Percentiles rank a stretch among this genome's conserved stretches.
phyloP scores from a whole-genome alignment of 768 basidiomycete species.

The Galerina marginata region DNA sequence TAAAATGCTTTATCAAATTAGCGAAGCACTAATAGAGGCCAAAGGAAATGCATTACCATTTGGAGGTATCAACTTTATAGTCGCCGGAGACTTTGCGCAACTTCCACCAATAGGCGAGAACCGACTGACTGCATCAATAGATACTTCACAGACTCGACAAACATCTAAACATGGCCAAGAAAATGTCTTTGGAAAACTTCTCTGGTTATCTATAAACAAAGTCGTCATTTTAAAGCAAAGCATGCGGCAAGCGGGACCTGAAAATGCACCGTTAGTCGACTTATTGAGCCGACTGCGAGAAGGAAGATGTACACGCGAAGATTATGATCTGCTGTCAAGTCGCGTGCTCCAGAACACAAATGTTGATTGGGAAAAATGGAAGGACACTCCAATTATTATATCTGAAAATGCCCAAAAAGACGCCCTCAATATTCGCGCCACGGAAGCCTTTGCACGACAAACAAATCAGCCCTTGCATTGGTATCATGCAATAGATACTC shows the following conservation, averaged over 20 bases:
- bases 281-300: conserved; percentile 28
- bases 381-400: conserved; percentile 39
- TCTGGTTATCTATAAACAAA: conserved; percentile 36
- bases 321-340: conserved; percentile 25
- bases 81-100: conserved; percentile 50
- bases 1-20: conserved; percentile 33
- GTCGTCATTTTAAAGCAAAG: conserved; percentile 33
- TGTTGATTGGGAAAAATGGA: conserved; percentile 27
- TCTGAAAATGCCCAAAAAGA: conserved; percentile 42
- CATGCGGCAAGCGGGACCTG: conserved; percentile 32
- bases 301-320: conserved; percentile 31
- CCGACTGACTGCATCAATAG: conserved; percentile 24
- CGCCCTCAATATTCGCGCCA: conserved; percentile 34
- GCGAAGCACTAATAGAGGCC: conserved; percentile 34
- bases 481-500: conserved; percentile 35
- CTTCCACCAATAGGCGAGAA: conserved; percentile 40
- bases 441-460: conserved; percentile 29
- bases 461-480: conserved; percentile 24
- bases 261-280: conserved; percentile 24
- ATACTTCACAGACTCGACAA: conserved; percentile 4
- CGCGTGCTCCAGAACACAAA: conserved; percentile 14
- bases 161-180: conserved; percentile 18
- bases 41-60: conserved; percentile 35
- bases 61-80: conserved; percentile 47
- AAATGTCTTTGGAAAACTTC: conserved; percentile 31